These are phyloP conservation scores for Erythrobasidium yunnanense DNA, from an alignment of 768 basidiomycete species.

Conservation along the genomic window DNA sequence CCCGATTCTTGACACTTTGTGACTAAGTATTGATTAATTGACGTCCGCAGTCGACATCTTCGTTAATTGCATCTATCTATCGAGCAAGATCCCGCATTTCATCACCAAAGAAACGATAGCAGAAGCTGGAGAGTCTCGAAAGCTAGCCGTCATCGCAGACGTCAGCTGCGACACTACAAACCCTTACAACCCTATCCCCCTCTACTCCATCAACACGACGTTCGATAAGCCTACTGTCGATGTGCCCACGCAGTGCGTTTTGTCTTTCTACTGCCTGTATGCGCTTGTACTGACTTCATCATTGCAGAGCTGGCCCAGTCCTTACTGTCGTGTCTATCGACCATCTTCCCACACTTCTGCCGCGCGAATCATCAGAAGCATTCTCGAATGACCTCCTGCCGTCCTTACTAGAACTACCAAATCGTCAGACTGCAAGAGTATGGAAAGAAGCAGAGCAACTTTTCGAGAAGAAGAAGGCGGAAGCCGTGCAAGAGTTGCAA, in stretches of 20 bases:
- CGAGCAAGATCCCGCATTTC: conserved; percentile 73
- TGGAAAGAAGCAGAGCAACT: conserved; percentile 81
- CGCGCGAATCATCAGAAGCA: conserved; percentile 91
- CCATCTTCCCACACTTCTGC: conserved; percentile 87
- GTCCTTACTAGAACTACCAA: conserved; percentile 64
- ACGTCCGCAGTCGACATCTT: conserved; percentile 73
- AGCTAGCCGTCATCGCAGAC: conserved; percentile 75
- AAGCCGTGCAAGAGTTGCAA: conserved; percentile 21
- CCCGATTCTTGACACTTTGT: background rate
- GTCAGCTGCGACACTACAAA: conserved; percentile 99
- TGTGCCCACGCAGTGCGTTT: conserved; percentile 64
- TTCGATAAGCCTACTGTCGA: conserved; percentile 83
- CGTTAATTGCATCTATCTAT: conserved; percentile 97
- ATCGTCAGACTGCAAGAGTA: conserved; percentile 54
- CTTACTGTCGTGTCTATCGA: conserved; percentile 89
- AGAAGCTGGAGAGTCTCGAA: conserved; percentile 58
- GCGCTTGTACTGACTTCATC: background rate
- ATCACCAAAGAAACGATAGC: conserved; percentile 58
- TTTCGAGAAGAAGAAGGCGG: conserved; percentile 58
- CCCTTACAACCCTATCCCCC: conserved; percentile 92
- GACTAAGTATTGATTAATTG: background rate
- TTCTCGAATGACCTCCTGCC: conserved; percentile 81
- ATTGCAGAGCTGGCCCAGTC: conserved; percentile 51
- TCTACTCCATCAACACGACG: conserved; percentile 89
- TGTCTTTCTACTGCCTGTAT: background rate